Conservation (phyloP, 345 rosid genomes). For the Rhodamnia rubescens region DNA sequence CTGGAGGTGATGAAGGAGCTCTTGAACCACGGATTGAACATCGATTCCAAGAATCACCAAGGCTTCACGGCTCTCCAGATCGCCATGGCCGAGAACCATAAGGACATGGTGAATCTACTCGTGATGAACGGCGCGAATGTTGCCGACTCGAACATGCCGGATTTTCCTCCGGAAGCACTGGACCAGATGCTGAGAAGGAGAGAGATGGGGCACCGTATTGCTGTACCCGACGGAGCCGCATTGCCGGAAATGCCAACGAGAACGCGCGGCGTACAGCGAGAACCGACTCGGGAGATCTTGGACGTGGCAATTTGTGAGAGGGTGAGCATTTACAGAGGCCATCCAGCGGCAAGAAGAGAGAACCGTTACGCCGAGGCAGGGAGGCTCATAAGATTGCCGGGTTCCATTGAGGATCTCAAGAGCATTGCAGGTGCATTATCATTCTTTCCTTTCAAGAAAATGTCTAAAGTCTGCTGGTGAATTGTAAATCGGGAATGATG, state of each 20-base stretch:
- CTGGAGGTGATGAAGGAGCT: slow-evolving; percentile 43
- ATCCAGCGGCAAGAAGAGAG: slow-evolving; percentile 50
- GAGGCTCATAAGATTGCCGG: slow-evolving; percentile 50
- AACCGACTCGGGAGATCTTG: not conserved
- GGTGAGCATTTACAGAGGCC: slow-evolving; percentile 65
- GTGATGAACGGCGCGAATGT: slow-evolving; percentile 65
- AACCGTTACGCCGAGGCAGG: slow-evolving; percentile 33
- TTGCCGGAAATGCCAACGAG: slow-evolving; percentile 15
- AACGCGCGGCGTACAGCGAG: slow-evolving; percentile 10
- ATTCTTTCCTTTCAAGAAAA: not conserved
- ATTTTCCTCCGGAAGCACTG: slow-evolving; percentile 15
- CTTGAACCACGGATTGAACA: slow-evolving; percentile 39
- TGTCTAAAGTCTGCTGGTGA: not conserved
- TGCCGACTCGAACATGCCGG: not conserved
- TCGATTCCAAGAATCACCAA: slow-evolving; percentile 44
- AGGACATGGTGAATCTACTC: slow-evolving; percentile 54
- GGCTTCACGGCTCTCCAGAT: slow-evolving; percentile 57
- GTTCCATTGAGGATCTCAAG: slow-evolving; percentile 68
- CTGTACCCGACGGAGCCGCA: slow-evolving; percentile 4
- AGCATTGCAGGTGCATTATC: slow-evolving; percentile 47
- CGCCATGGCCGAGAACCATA: slow-evolving; percentile 41
- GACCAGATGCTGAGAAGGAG: slow-evolving; percentile 32
- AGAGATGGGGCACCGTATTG: slow-evolving; percentile 31
- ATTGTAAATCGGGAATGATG: not conserved
- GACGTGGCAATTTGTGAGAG: slow-evolving; percentile 12